Base-by-base conservation (phyloP, 805 yeast species). In the Metschnikowia chrysomelidarum region DNA sequence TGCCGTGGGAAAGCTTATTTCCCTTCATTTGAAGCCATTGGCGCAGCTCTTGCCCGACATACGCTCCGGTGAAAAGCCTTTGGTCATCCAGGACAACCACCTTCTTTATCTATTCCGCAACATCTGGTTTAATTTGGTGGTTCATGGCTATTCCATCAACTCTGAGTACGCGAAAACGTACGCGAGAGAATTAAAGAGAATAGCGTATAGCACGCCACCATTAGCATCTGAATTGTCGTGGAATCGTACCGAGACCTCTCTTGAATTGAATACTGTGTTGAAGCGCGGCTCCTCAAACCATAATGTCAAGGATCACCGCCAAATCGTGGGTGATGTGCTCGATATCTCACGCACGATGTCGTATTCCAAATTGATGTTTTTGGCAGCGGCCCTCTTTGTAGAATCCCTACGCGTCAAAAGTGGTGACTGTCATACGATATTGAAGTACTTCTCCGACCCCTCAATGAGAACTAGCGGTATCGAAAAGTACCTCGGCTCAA, bases 91-190 rank as follows among this genome's bases (percentile, higher is more conserved):
- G 7, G 76, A 81, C 44, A 75, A 76, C 24, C 64, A 64, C 2
- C 64, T 78, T 1, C 64, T 78, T 30, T 70, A 73, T 29, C 64
- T 80, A 40, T 87, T 91, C 67, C 75, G 94, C 53, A 84, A 93
- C 58, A 78, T 87, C 27, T 93, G 99, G 99, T 87, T 87, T 58
- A 93, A 91, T 53, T 69, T 93, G 71, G 91, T 82, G 4, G 84
- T 89, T 18, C 96, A 93, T 59, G 98, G 98, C 0, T 87, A 80
- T 55, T 73, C 78, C n/a, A 67, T 68, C 36, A 69, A 69, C 23
- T 79, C 93, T 0, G 65, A 67, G 10, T 64, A 80, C 51, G 72
- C 77, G 11, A 60, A 62, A 36, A 60, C 62, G n/a, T 71, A 75
- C 50, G 56, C 60, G 27, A 47, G 47, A 0, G 75, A 76, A 18